Percentiles rank a stretch among this genome's conserved stretches.
These are phyloP conservation scores for Rosa persica DNA, from an alignment of 306 rosid genomes.

Conservation along the genomic window DNA sequence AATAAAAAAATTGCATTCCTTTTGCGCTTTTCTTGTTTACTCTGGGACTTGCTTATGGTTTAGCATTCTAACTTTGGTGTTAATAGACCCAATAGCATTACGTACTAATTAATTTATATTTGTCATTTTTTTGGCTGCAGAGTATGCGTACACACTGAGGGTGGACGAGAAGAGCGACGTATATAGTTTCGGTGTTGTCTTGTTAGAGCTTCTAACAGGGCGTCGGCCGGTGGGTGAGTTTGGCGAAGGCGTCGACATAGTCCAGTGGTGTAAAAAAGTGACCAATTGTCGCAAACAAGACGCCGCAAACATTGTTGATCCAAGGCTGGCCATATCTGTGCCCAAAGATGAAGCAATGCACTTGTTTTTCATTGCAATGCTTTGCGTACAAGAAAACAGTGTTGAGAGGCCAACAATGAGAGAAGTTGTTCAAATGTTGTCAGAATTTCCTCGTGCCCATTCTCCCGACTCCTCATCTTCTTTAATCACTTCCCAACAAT, in stretches of 20 bases:
- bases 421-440: constrained; percentile 87
- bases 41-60: too few relatives aligned
- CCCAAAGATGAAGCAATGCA: constrained; percentile 73
- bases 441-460: constrained; percentile 49
- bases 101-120: not conserved
- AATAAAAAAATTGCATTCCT: too few relatives aligned
- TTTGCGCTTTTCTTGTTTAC: too few relatives aligned
- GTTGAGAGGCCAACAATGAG: constrained; percentile 88
- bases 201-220: constrained; percentile 71
- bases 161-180: constrained; percentile 91
- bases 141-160: constrained; percentile 77
- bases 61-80: too few relatives aligned
- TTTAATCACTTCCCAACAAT: constrained; percentile 19
- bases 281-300: constrained; percentile 48
- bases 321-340: constrained; percentile 32
- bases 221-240: constrained; percentile 76
- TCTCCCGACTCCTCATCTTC: constrained; percentile 42
- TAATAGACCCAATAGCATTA: not conserved
- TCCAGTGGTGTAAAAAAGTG: constrained; percentile 67
- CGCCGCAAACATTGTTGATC: constrained; percentile 45
- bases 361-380: constrained; percentile 63
- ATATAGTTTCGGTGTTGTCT: constrained; percentile 72
- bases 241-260: constrained; percentile 70
- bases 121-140: constrained; percentile 31
- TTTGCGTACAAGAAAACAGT: constrained; percentile 69